These are phyloP conservation scores for Mycena polygramma DNA, from an alignment of 768 basidiomycete genomes.

Conservation along the genomic window DNA sequence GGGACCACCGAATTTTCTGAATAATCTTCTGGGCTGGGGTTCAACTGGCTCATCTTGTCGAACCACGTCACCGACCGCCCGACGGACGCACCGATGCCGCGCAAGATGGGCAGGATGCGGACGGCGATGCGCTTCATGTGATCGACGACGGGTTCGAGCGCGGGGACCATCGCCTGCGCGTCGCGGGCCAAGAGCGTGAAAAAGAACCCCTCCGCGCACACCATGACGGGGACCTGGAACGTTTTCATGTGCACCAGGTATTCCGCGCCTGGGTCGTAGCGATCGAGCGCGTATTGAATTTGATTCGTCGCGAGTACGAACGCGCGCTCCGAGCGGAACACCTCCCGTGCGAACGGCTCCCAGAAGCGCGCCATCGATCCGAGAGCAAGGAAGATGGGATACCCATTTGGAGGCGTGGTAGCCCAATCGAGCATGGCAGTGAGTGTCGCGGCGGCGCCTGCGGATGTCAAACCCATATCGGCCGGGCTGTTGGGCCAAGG, in stretches of 20 bases:
- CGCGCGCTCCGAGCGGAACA: constrained; percentile 3
- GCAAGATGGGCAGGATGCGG: not conserved
- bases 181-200: not conserved
- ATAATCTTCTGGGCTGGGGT: not conserved
- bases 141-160: not conserved
- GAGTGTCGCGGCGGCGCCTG: not conserved
- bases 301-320: constrained; percentile 8
- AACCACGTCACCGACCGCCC: not conserved
- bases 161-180: not conserved
- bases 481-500: constrained; percentile 6
- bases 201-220: not conserved
- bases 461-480: not conserved
- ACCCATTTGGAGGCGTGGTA: not conserved
- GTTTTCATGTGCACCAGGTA: not conserved
- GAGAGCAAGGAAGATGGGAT: not conserved
- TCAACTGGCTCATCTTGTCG: not conserved
- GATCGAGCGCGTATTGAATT: constrained; percentile 2
- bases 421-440: constrained; percentile 1
- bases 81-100: not conserved
- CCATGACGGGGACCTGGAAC: not conserved
- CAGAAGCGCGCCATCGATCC: constrained; percentile 1
- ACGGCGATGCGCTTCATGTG: not conserved
- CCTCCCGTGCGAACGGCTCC: constrained; percentile 8
- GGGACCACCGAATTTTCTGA: no score
- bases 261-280: not conserved